Conservation (phyloP, 805 yeast species). For the Yarrowia sp. region DNA sequence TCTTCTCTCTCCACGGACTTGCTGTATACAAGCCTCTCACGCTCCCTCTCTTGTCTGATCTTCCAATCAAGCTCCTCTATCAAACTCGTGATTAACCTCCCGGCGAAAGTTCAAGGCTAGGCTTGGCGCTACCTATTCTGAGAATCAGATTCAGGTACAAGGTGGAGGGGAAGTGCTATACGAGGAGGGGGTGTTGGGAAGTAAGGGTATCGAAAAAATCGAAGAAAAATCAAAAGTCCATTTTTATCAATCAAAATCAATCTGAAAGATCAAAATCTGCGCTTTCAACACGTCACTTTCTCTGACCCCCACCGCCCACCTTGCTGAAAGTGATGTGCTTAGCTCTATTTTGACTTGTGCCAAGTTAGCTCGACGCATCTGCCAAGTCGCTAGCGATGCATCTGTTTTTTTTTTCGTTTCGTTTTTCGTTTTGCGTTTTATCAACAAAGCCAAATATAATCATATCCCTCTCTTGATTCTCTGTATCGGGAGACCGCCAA, state of each 20-base stretch:
- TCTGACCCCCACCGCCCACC: conserved; percentile 24
- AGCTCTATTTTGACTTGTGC: conserved; percentile 1
- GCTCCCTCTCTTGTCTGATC: background rate
- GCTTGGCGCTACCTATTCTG: conserved; percentile 1
- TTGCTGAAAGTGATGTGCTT: background rate
- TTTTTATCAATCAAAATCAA: too few relatives aligned
- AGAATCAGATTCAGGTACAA: background rate
- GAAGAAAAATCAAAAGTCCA: too few relatives aligned
- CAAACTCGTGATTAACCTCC: background rate
- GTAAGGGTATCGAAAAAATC: too few relatives aligned
- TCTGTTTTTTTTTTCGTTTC: too few relatives aligned
- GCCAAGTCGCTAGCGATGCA: background rate
- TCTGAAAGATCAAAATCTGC: background rate
- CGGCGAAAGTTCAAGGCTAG: conserved; percentile 7
- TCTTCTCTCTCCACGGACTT: too few relatives aligned
- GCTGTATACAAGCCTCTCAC: too few relatives aligned
- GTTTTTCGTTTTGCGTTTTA: background rate
- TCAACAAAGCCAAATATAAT: background rate
- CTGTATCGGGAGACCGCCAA: background rate
- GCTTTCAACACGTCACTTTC: background rate
- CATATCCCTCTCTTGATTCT: background rate
- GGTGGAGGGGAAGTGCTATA: too few relatives aligned
- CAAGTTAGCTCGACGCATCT: background rate
- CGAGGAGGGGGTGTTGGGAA: too few relatives aligned
- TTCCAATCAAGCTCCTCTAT: background rate